Evolutionary conservation across 2,329 filamentous ascomycete species (phyloP).

Genomic region (Cladosporium sphaerospermum): DNA sequence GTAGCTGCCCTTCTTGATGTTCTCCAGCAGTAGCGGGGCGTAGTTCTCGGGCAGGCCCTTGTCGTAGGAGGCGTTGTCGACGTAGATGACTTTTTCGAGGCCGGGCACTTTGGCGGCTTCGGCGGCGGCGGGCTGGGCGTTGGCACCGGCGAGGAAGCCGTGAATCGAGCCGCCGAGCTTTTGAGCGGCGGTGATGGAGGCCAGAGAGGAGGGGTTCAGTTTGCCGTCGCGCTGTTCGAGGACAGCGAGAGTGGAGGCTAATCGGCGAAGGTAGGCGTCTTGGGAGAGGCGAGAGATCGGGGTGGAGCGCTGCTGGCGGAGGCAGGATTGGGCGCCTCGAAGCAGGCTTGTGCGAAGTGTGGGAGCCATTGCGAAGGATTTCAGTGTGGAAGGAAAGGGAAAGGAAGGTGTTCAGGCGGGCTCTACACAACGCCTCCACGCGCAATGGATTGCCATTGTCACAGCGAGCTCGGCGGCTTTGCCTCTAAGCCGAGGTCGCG

Average conservation of each 20-base stretch:
- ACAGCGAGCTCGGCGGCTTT: neutral
- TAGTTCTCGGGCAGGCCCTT: slow-evolving; percentile 93
- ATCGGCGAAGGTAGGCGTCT: slow-evolving; percentile 55
- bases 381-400: neutral
- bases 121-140: slow-evolving; percentile 67
- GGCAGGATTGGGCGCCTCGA: slow-evolving; percentile 25
- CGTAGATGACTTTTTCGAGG: slow-evolving; percentile 81
- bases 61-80: slow-evolving; percentile 87
- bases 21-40: slow-evolving; percentile 87
- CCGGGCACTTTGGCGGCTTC: slow-evolving; percentile 85
- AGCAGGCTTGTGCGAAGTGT: slow-evolving; percentile 16
- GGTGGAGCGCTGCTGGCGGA: slow-evolving; percentile 25
- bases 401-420: neutral
- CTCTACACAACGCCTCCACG: too few species aligned
- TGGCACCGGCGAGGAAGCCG: slow-evolving; percentile 77
- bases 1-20: slow-evolving; percentile 91
- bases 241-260: slow-evolving; percentile 82
- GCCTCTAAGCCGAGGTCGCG: neutral
- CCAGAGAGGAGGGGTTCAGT: slow-evolving; percentile 74
- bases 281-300: slow-evolving; percentile 38
- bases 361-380: slow-evolving; percentile 9
- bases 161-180: slow-evolving; percentile 82
- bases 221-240: slow-evolving; percentile 90
- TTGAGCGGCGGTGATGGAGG: slow-evolving; percentile 77
- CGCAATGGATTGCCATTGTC: neutral